Base-by-base conservation (phyloP, 257 asterid genomes). In the Rubia yunnanensis region DNA sequence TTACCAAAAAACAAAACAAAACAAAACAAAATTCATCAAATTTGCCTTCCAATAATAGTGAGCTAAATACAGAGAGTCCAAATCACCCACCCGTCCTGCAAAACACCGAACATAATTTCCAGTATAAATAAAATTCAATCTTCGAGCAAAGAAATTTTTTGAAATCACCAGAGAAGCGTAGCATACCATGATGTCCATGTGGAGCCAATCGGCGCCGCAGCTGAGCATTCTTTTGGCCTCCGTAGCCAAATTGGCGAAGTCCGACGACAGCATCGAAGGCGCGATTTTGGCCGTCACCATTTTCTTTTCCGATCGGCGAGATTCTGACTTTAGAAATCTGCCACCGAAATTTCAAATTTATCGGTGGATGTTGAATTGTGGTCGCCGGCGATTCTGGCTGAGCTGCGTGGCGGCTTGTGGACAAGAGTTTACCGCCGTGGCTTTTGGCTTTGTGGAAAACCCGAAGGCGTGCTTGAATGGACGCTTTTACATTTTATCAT, bases 171-270 rank as follows among this genome's bases (percentile, higher is more conserved):
- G n/a, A 15, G 32, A 20, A 73, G 67, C n/a, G 27, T 81, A 89
- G 66, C 22, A 23, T 82, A 89, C 98, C 98, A 92, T 92, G 52
- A 92, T 84, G 69, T 92, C 98, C 98, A 92, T 89, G 78, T 92
- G 97, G 63, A 92, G 95, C 98, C 98, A 92, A 82, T 92, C 96
- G 20, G 96, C 98, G 60, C 98, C 96, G 61, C 70, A 92, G 24
- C 70, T 74, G 77, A 92, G 66, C 94, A 92, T 92, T 65, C 89
- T 78, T 27, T 81, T 74, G 32, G 97, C 96, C 78, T 92, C 96
- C 38, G 95, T 72, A 7, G 98, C 96, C 78, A 92, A 76, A 77
- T 92, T 89, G n/a, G 96, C 85, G 32, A 92, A 92, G 77, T 92
- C 96, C 65, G 97, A 92, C 9, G 97, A 92, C 1, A 92, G 78